A percentile compares a stretch with the other conserved stretches of the same genome.
Evolutionary conservation across 1,284 basidiomycete species (phyloP).

Genomic region (Neolentinus lepideus): DNA sequence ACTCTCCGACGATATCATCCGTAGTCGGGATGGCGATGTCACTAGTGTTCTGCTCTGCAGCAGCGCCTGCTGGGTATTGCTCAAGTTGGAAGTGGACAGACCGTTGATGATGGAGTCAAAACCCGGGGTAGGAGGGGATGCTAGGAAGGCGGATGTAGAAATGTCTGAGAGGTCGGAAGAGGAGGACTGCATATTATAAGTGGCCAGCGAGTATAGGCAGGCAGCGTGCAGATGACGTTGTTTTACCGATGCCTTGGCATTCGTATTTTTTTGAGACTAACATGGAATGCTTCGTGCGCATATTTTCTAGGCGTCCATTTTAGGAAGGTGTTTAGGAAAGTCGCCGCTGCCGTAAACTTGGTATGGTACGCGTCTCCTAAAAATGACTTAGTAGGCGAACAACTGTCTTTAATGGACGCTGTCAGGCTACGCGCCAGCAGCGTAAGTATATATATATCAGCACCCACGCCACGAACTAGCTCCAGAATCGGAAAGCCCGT

Average conservation of each 20-base stretch:
- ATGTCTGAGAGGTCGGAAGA: constrained; percentile 14
- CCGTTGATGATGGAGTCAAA: constrained; percentile 18
- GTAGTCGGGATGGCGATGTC: constrained; percentile 15
- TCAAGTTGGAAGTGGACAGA: constrained; percentile 16
- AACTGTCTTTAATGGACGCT: too few species aligned
- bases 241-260: too few species aligned
- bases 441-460: too few species aligned
- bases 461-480: too few species aligned
- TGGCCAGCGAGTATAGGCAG: neutral
- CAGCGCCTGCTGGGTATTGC: constrained; percentile 14
- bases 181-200: constrained; percentile 3
- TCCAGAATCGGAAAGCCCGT: too few species aligned
- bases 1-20: constrained; percentile 18
- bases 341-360: neutral
- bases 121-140: constrained; percentile 18
- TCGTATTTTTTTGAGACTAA: too few species aligned
- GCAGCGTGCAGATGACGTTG: neutral
- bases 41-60: constrained; percentile 17
- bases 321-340: neutral
- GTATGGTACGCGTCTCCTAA: neutral
- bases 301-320: neutral
- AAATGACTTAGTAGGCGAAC: too few species aligned
- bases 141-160: constrained; percentile 16
- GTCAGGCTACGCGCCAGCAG: too few species aligned
- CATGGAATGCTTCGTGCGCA: too few species aligned